phyloP scores from a whole-genome alignment of 2,329 filamentous ascomycete genomes.

The Endocalyx cinctus region DNA sequence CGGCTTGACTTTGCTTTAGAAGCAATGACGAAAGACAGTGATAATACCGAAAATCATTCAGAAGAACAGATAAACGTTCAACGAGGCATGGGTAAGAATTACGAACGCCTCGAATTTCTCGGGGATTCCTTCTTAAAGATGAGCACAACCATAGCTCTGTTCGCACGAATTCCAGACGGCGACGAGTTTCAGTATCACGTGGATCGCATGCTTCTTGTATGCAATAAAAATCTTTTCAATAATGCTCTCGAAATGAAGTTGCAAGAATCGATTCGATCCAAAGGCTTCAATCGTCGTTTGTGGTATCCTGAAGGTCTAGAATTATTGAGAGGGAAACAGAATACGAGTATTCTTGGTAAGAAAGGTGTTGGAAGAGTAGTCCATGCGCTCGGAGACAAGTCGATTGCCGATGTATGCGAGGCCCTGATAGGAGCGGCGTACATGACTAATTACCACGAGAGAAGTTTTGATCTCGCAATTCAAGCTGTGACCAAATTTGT shows the following conservation, averaged over 20 bases:
- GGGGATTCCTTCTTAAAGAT: slow-evolving; percentile 95
- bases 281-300: slow-evolving; percentile 70
- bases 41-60: slow-evolving; percentile 71
- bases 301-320: slow-evolving; percentile 86
- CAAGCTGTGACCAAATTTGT: slow-evolving; percentile 66
- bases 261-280: slow-evolving; percentile 76
- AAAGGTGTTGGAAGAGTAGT: slow-evolving; percentile 40
- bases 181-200: slow-evolving; percentile 88
- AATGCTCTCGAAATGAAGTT: slow-evolving; percentile 63
- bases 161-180: slow-evolving; percentile 67
- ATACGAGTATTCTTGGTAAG: slow-evolving; percentile 59
- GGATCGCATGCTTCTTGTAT: slow-evolving; percentile 83
- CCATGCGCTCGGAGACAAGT: slow-evolving; percentile 79
- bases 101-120: slow-evolving; percentile 89
- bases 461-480: slow-evolving; percentile 53
- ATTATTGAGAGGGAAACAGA: slow-evolving; percentile 68
- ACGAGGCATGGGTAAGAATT: slow-evolving; percentile 86
- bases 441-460: slow-evolving; percentile 39
- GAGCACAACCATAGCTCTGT: slow-evolving; percentile 86
- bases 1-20: slow-evolving; percentile 71
- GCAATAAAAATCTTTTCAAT: slow-evolving; percentile 85
- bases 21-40: slow-evolving; percentile 87
- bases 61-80: slow-evolving; percentile 69
- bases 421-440: slow-evolving; percentile 87
- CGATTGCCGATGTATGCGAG: slow-evolving; percentile 90